Evolutionary conservation across 768 basidiomycete genomes (phyloP).

Genomic region (Pleurotus platypus): DNA sequence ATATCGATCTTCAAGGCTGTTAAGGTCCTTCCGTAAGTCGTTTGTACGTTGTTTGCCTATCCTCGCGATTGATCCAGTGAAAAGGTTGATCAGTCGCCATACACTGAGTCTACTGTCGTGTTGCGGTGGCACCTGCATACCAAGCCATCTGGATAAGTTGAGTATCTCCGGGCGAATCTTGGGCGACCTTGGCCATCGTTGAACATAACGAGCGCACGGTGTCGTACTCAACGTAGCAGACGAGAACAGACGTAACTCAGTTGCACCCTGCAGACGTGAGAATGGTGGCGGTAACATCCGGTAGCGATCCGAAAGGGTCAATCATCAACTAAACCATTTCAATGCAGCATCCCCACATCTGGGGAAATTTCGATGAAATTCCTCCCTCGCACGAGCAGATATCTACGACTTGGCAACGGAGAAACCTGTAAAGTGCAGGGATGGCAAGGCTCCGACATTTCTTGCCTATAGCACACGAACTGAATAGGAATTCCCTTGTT

Average conservation of each 20-base stretch:
- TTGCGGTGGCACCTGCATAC: too few species aligned
- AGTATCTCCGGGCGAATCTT: not conserved
- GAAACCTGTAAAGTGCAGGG: slow-evolving; percentile 3
- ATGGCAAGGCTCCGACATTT: not conserved
- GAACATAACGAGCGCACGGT: too few species aligned
- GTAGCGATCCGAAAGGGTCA: slow-evolving; percentile 7
- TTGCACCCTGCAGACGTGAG: not conserved
- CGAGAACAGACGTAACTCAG: not conserved
- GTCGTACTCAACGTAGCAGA: too few species aligned
- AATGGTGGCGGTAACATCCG: slow-evolving; percentile 1
- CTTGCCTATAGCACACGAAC: not conserved
- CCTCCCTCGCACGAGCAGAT: not conserved
- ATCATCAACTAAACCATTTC: not conserved
- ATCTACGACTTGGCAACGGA: slow-evolving; percentile 5
- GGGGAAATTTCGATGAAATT: slow-evolving; percentile 6
- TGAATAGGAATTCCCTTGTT: not conserved
- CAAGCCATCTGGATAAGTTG: not conserved
- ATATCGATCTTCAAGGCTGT: too few species aligned
- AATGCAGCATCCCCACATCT: slow-evolving; percentile 3
- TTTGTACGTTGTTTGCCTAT: too few species aligned
- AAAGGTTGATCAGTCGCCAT: too few species aligned
- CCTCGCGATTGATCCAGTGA: too few species aligned
- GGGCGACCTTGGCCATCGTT: not conserved
- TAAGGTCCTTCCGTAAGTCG: too few species aligned
- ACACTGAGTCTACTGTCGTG: too few species aligned